phyloP scores from a whole-genome alignment of 768 basidiomycete genomes.

The Macrolepiota fuliginosa region DNA sequence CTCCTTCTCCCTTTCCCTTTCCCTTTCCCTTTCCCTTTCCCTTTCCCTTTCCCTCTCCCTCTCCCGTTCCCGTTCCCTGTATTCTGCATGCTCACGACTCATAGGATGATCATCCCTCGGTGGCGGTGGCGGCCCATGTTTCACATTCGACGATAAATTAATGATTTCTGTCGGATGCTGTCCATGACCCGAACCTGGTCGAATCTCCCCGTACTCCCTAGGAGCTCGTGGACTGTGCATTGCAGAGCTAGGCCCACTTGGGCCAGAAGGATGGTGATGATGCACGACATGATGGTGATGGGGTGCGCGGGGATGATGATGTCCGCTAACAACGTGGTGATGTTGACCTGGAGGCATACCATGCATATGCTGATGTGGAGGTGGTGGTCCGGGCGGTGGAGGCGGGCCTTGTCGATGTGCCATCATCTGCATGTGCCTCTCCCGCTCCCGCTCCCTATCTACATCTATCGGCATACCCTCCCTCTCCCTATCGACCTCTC shows the following conservation, averaged over 20 bases:
- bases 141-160: constrained; percentile 39
- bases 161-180: constrained; percentile 52
- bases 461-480: constrained; percentile 14
- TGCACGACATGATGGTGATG: constrained; percentile 52
- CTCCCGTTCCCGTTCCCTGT: constrained; percentile 15
- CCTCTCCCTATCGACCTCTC: constrained; percentile 26
- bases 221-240: constrained; percentile 19
- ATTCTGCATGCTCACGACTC: constrained; percentile 21
- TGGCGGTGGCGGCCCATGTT: constrained; percentile 27
- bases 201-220: constrained; percentile 31
- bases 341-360: constrained; percentile 25
- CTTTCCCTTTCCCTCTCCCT: constrained; percentile 16
- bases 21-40: constrained; percentile 13
- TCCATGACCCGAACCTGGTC: constrained; percentile 32
- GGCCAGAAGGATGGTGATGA: constrained; percentile 30
- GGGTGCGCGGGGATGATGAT: constrained; percentile 46
- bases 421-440: constrained; percentile 15
- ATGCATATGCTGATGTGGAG: constrained; percentile 26
- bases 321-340: constrained; percentile 28
- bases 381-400: constrained; percentile 21
- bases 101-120: constrained; percentile 33
- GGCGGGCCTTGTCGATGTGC: constrained; percentile 30
- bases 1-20: constrained; percentile 18
- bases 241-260: constrained; percentile 5
- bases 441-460: constrained; percentile 17